Evolutionary conservation across 2,329 filamentous ascomycete species (phyloP).

Genomic region (Malbranchea zuffiana): DNA sequence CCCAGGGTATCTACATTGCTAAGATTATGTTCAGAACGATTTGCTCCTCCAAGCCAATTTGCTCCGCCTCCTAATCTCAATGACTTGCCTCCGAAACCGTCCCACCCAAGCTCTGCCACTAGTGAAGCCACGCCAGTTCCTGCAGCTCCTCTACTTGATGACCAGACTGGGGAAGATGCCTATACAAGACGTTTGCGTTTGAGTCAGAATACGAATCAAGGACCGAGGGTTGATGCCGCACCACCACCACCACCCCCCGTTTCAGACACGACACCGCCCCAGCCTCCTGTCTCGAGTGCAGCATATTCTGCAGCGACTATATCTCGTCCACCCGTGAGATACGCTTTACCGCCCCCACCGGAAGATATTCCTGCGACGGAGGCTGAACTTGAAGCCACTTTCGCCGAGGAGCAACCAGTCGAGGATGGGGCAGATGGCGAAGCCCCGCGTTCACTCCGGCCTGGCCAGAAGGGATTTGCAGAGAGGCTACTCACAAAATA

Average conservation of each 20-base stretch:
- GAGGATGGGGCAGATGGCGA: conserved; percentile 29
- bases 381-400: conserved; percentile 40
- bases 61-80: conserved; percentile 41
- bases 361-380: conserved; percentile 44
- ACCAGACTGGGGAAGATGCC: conserved; percentile 57
- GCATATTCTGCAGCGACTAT: conserved; percentile 48
- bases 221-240: conserved; percentile 18
- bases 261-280: conserved; percentile 24
- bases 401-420: conserved; percentile 30
- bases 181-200: conserved; percentile 54
- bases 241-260: conserved; percentile 21
- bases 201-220: conserved; percentile 32
- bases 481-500: conserved; percentile 85
- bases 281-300: conserved; percentile 31
- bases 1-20: conserved; percentile 13
- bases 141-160: conserved; percentile 41
- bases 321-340: conserved; percentile 67
- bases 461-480: conserved; percentile 75
- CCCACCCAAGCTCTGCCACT: conserved; percentile 9
- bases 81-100: conserved; percentile 24
- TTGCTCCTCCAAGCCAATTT: conserved; percentile 42
- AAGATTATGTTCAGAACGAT: conserved; percentile 31
- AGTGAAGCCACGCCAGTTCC: conserved; percentile 25
- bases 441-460: conserved; percentile 50
- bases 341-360: conserved; percentile 46